Conservation (phyloP, 192 early-diverging fungal genomes). For the Coemansia sp. region DNA sequence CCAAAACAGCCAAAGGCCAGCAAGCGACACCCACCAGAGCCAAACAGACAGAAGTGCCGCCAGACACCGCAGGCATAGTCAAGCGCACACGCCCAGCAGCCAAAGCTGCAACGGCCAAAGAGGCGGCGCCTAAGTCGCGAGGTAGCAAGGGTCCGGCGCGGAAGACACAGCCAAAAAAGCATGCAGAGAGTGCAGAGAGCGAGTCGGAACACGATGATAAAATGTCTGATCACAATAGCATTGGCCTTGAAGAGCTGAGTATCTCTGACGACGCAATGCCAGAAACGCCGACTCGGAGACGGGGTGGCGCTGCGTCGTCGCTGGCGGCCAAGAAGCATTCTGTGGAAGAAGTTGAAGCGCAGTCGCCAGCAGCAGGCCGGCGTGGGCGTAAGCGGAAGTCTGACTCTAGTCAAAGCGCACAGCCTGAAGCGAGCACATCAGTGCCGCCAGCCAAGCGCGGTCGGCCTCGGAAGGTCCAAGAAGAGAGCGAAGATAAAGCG, state of each 20-base stretch:
- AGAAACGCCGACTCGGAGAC: conserved; percentile 23
- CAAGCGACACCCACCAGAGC: background rate
- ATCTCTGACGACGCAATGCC: conserved; percentile 16
- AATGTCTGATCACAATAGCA: background rate
- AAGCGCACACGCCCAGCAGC: conserved; percentile 19
- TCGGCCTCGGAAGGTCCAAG: conserved; percentile 9
- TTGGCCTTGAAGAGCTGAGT: conserved; percentile 6
- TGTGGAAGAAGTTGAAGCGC: background rate
- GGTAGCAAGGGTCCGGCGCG: background rate
- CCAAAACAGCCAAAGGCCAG: background rate
- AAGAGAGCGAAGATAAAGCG: background rate
- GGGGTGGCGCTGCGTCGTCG: background rate
- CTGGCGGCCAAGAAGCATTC: background rate
- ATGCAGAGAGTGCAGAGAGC: background rate
- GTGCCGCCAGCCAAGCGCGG: conserved; percentile 25
- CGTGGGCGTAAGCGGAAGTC: conserved; percentile 40
- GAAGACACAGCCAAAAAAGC: background rate
- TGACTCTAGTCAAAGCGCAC: background rate
- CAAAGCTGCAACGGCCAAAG: background rate
- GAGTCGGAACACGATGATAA: background rate
- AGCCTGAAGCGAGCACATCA: background rate
- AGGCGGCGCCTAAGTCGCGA: conserved; percentile 12
- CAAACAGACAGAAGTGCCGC: conserved; percentile 15
- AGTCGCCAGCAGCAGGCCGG: conserved; percentile 1
- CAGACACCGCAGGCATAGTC: conserved; percentile 22